Percentiles rank a stretch among this genome's conserved stretches.
These are phyloP conservation scores for Phytophthora citricola DNA, from an alignment of 352 stramenopile species.

Conservation along the genomic window DNA sequence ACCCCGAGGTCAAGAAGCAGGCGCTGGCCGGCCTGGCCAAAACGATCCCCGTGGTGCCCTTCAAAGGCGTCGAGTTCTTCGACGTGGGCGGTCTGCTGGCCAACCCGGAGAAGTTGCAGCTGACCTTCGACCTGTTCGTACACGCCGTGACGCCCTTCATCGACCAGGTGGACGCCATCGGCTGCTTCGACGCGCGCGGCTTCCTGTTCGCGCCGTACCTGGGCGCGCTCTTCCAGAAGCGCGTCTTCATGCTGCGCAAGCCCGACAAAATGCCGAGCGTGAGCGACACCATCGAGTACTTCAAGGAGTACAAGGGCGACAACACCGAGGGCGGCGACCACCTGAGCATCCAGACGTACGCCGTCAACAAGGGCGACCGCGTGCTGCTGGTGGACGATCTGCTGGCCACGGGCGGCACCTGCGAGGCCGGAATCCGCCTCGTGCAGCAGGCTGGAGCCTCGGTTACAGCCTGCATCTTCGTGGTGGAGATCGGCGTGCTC, in stretches of 20 bases:
- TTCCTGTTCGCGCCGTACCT: constrained; percentile 97
- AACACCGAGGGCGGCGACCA: constrained; percentile 80
- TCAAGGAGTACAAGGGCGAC: constrained; percentile 94
- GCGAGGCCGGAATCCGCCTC: constrained; percentile 88
- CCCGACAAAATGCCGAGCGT: constrained; percentile 97
- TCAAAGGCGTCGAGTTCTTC: constrained; percentile 98
- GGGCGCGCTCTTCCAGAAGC: constrained; percentile 95
- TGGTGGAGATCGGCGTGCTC: constrained; percentile 93
- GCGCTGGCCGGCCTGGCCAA: constrained; percentile 76
- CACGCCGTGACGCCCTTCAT: constrained; percentile 65
- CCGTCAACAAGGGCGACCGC: constrained; percentile 76
- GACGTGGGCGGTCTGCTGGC: constrained; percentile 96
- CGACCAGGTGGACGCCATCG: constrained; percentile 78
- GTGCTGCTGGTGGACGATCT: constrained; percentile 98
- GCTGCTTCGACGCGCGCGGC: constrained; percentile 96
- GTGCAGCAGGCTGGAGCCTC: constrained; percentile 87
- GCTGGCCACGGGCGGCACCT: constrained; percentile 96
- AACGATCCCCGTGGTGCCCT: constrained; percentile 95
- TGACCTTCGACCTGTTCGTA: constrained; percentile 94
- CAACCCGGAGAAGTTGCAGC: constrained; percentile 88
- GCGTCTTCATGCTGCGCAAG: constrained; percentile 99
- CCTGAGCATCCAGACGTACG: constrained; percentile 88
- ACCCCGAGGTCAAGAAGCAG: constrained; percentile 56
- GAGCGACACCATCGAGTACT: constrained; percentile 92
- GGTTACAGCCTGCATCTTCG: constrained; percentile 93